Evolutionary conservation across 306 rosid genomes (phyloP).

Genomic region (Trifolium pratense): DNA sequence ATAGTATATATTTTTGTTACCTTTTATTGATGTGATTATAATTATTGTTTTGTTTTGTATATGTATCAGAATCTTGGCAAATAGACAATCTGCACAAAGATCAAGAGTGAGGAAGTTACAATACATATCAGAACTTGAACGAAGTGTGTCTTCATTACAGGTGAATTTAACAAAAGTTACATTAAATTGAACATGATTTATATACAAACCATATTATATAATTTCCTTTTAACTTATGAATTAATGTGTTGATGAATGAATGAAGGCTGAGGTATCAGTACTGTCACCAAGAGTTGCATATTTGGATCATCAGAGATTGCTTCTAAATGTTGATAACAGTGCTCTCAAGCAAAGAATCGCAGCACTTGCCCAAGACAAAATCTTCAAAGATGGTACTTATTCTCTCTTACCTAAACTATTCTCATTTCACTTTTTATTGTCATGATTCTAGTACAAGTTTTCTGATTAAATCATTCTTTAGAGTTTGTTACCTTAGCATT

Average conservation of each 20-base stretch:
- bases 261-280: conserved; percentile 91
- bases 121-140: conserved; percentile 91
- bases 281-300: conserved; percentile 91
- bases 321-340: conserved; percentile 91
- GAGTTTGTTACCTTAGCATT: not conserved
- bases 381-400: conserved; percentile 88
- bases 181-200: not conserved
- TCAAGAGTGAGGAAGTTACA: conserved; percentile 96
- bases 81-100: conserved; percentile 97
- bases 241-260: not conserved
- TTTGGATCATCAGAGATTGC: conserved; percentile 90
- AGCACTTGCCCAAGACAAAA: conserved; percentile 88
- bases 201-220: not conserved
- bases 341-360: conserved; percentile 99
- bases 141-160: conserved; percentile 89
- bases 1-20: not conserved
- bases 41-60: conserved; percentile 15
- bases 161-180: conserved; percentile 35
- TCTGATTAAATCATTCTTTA: conserved; percentile 1
- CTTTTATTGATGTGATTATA: not conserved
- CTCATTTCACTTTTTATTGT: conserved; percentile 2
- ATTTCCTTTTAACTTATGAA: not conserved
- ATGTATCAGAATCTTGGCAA: conserved; percentile 81
- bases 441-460: not conserved
- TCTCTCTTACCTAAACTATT: not conserved